Base-by-base conservation (phyloP, 495 filamentous ascomycete genomes). In the Penicillium taxi region DNA sequence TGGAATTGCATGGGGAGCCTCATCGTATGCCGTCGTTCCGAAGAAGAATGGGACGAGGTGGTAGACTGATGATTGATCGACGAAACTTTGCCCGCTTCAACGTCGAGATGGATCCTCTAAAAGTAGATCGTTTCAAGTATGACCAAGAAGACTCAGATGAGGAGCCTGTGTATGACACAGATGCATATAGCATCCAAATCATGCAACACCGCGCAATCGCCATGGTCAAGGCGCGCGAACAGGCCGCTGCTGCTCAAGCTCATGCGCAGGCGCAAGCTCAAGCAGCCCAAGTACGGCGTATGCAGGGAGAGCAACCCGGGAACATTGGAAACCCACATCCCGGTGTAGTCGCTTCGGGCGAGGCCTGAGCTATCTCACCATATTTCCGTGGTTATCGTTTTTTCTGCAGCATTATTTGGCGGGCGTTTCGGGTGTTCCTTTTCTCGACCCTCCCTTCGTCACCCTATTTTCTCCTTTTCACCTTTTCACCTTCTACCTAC, bases 61-160 rank as follows among this genome's bases (percentile, higher is more conserved):
- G 83, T 44, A 78, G 86, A 23, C 53, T 94, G 39, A 78, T 82
- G 69, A 85, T 94, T 26, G 86, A 94, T 58, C 82, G 86, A 50
- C 66, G 66, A 27, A 70, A 70, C 31, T 39, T 70, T 32, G 58
- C 62, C n/a, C 55, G 62, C 31, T 73, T 68, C 56, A 70, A 62
- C 41, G 56, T 64, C 27, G 73, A 78, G 4, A 50, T 69, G 42
- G 68, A 70, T 35, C 68, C 67, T 9, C 46, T 68, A 28, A 66
- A 69, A 37, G 70, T 72, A 26, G 86, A 94, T 50, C 77, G 81
- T 32, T 90, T 81, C 73, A 90, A 86, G 53, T 91, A 82, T 64
- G 85, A 93, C 52, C 74, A 78, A 35, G 67, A 69, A 33, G 66
- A 70, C 35, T 67, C 64, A 8, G 84, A 89, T 47, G 84, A 86